Conservation (phyloP, 495 filamentous ascomycete species). For the Echria macrotheca region DNA sequence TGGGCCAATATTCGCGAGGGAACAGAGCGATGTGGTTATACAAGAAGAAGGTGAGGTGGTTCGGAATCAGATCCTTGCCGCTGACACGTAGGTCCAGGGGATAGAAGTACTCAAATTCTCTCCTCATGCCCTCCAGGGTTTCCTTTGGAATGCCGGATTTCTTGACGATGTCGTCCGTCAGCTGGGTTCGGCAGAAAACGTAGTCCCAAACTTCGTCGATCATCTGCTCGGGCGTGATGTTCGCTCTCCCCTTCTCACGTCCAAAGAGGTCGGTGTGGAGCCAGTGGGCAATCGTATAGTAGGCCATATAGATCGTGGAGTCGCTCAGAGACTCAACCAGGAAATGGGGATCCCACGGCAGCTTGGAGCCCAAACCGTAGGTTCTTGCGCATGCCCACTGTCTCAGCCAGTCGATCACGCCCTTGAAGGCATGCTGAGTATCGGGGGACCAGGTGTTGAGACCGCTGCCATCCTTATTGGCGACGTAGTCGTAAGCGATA, state of each 20-base stretch:
- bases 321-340: constrained; percentile 91
- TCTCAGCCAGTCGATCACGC: constrained; percentile 82
- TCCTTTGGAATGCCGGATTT: constrained; percentile 65
- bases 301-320: constrained; percentile 91
- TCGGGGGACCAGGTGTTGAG: constrained; percentile 76
- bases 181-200: constrained; percentile 60
- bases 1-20: constrained; percentile 79
- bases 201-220: constrained; percentile 96
- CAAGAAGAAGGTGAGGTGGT: constrained; percentile 93
- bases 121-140: constrained; percentile 67
- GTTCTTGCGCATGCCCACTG: constrained; percentile 93
- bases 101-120: constrained; percentile 97
- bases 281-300: constrained; percentile 90
- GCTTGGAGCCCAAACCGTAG: constrained; percentile 87
- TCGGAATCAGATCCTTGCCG: constrained; percentile 81
- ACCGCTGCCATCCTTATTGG: constrained; percentile 52
- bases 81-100: constrained; percentile 80
- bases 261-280: constrained; percentile 78
- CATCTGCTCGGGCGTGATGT: constrained; percentile 80
- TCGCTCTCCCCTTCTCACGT: constrained; percentile 55
- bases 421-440: constrained; percentile 76
- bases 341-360: constrained; percentile 91
- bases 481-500: constrained; percentile 65
- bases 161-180: constrained; percentile 53
- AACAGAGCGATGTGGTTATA: constrained; percentile 94